These are phyloP conservation scores for Glonium stellatum DNA, from an alignment of 495 filamentous ascomycete genomes.

Conservation along the genomic window DNA sequence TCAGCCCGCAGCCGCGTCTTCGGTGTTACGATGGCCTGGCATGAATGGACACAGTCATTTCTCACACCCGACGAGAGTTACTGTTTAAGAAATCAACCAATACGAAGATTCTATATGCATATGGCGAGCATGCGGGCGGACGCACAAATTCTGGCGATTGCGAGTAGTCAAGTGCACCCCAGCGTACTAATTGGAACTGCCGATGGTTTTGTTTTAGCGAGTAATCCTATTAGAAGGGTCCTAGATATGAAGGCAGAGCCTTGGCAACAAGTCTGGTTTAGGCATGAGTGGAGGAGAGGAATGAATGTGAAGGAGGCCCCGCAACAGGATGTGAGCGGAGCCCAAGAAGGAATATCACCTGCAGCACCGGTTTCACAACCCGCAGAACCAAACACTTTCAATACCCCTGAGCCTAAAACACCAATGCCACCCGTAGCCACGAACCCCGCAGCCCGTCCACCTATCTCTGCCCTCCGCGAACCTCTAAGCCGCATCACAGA, in stretches of 20 bases:
- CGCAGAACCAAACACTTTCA: neutral
- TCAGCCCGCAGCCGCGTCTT: constrained; percentile 49
- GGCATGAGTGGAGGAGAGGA: constrained; percentile 49
- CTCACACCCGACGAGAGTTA: constrained; percentile 54
- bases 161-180: constrained; percentile 47
- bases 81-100: constrained; percentile 45
- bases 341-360: neutral
- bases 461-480: neutral
- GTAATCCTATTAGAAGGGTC: constrained; percentile 51
- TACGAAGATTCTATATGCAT: constrained; percentile 52
- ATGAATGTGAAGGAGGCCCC: constrained; percentile 15
- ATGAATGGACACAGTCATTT: constrained; percentile 49
- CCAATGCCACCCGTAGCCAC: neutral
- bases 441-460: neutral
- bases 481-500: constrained; percentile 50
- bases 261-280: constrained; percentile 57
- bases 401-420: too few relatives aligned
- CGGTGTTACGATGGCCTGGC: constrained; percentile 46
- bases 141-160: constrained; percentile 37
- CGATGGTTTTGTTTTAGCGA: constrained; percentile 48
- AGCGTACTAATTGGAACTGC: constrained; percentile 49
- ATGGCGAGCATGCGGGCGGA: constrained; percentile 36
- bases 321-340: neutral
- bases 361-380: neutral
- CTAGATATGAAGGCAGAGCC: constrained; percentile 48